Conservation (phyloP, 306 rosid species). For the Crataegus laevigata region DNA sequence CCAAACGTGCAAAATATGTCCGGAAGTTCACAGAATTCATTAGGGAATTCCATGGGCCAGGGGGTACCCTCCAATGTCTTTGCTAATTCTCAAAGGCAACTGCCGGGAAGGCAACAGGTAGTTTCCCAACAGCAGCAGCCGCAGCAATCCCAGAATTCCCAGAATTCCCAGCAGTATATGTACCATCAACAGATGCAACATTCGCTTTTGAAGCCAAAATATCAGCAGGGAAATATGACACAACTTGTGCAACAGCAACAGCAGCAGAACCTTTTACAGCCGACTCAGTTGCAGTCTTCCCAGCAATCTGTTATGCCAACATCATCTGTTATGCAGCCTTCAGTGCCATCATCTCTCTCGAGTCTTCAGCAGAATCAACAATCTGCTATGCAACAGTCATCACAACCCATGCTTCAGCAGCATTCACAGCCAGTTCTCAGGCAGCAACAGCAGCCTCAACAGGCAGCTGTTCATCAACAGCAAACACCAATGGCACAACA, state of each 20-base stretch:
- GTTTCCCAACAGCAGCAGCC: conserved; percentile 58
- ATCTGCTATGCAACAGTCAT: conserved; percentile 57
- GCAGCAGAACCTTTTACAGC: conserved; percentile 62
- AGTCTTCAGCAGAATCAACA: conserved; percentile 71
- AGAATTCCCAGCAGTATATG: conserved; percentile 44
- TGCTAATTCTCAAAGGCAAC: conserved; percentile 64
- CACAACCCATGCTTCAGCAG: conserved; percentile 73
- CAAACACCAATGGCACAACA: conserved; percentile 57
- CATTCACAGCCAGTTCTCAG: conserved; percentile 68
- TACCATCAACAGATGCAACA: conserved; percentile 59
- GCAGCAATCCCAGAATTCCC: conserved; percentile 57
- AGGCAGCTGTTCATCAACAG: conserved; percentile 54
- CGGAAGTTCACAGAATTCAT: conserved; percentile 47
- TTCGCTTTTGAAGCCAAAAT: conserved; percentile 44
- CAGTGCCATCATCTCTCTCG: conserved; percentile 53
- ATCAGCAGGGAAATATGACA: conserved; percentile 39
- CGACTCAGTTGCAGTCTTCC: conserved; percentile 69
- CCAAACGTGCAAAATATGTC: conserved; percentile 54
- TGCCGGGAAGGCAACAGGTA: conserved; percentile 71
- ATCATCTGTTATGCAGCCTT: conserved; percentile 54
- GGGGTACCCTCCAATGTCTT: conserved; percentile 57
- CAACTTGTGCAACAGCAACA: conserved; percentile 52
- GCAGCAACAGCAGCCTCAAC: conserved; percentile 77
- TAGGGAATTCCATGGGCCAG: conserved; percentile 59
- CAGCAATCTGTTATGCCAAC: conserved; percentile 76